phyloP scores from a whole-genome alignment of 2,329 filamentous ascomycete species.

The Ophiocordyceps camponoti-floridani region DNA sequence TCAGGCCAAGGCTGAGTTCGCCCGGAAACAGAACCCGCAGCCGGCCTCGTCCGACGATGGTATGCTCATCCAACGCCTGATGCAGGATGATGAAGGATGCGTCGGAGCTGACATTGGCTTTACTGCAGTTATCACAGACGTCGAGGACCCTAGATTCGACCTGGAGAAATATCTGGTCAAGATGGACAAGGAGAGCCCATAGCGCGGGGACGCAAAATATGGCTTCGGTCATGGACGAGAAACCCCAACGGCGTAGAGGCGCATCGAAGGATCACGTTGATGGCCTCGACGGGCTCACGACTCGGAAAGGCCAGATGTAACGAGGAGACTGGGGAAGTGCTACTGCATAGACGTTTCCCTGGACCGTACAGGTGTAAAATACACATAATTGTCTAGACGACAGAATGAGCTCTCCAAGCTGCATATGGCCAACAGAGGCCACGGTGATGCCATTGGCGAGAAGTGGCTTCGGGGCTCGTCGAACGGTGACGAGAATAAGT shows the following conservation, averaged over 20 bases:
- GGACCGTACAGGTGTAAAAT: conserved; percentile 39
- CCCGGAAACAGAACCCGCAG: conserved; percentile 49
- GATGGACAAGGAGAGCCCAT: conserved; percentile 35
- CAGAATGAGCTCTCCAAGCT: neutral
- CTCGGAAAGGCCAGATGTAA: conserved; percentile 15
- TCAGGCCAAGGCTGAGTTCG: conserved; percentile 81
- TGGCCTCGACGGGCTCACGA: conserved; percentile 2
- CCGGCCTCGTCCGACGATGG: conserved; percentile 14
- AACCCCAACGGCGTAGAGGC: neutral
- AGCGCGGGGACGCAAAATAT: conserved; percentile 6
- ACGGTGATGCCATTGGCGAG: neutral
- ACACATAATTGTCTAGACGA: conserved; percentile 27
- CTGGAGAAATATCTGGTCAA: conserved; percentile 67
- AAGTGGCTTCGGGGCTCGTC: too few species aligned
- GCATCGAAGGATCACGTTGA: conserved; percentile 1
- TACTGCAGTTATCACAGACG: conserved; percentile 31
- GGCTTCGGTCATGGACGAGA: neutral
- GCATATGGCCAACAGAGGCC: neutral
- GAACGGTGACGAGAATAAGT: too few species aligned
- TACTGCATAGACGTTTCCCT: conserved; percentile 32
- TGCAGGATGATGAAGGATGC: neutral
- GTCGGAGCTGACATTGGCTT: conserved; percentile 6
- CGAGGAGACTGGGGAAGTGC: conserved; percentile 17
- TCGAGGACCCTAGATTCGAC: conserved; percentile 79
- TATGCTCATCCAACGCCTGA: conserved; percentile 5